phyloP scores from a whole-genome alignment of 176 grass and related monocot genomes.

The Otatea glauca region DNA sequence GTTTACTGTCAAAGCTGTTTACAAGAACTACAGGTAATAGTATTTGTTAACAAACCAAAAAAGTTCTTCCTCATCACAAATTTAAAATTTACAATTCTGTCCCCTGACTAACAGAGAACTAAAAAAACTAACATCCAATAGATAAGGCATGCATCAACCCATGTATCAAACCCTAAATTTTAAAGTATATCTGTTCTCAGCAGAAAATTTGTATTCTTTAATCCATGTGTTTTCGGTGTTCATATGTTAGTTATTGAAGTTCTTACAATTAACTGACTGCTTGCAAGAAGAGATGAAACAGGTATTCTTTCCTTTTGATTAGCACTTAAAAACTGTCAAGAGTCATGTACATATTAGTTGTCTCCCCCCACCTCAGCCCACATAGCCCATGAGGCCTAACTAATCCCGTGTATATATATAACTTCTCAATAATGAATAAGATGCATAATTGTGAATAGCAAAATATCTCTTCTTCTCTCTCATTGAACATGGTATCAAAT shows the following conservation, averaged over 20 bases:
- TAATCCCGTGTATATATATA: too few species aligned
- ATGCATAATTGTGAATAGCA: too few species aligned
- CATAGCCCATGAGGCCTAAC: too few species aligned
- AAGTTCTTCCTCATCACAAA: not conserved
- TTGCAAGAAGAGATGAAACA: not conserved
- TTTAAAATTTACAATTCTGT: not conserved
- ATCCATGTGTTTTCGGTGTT: not conserved
- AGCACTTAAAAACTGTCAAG: not conserved
- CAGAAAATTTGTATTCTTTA: not conserved
- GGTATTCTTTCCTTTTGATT: not conserved
- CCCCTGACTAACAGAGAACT: not conserved
- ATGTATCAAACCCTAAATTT: slow-evolving; percentile 25
- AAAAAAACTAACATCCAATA: not conserved
- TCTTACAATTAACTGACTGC: not conserved
- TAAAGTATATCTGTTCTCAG: not conserved
- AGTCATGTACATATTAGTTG: too few species aligned
- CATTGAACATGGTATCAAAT: too few species aligned
- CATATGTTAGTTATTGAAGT: not conserved
- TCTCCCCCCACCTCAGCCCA: too few species aligned
- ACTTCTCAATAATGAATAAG: too few species aligned
- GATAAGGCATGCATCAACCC: not conserved
- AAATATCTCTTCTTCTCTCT: too few species aligned
- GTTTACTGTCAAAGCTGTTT: not conserved
- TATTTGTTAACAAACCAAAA: not conserved
- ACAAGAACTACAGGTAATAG: slow-evolving; percentile 16